These are phyloP conservation scores for Boletus sp. DNA, from an alignment of 768 basidiomycete genomes.

Conservation along the genomic window DNA sequence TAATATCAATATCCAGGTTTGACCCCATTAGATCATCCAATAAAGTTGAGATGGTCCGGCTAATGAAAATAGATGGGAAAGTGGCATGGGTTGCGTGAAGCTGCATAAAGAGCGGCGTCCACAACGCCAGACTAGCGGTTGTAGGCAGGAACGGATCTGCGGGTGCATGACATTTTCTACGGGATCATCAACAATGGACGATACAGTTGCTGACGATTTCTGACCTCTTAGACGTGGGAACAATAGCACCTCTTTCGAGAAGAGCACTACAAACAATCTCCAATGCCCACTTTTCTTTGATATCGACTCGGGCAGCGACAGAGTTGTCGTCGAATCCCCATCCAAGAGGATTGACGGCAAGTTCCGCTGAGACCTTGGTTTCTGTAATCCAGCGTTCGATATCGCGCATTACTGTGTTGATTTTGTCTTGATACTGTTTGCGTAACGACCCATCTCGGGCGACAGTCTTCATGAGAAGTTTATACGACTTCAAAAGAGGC, in stretches of 20 bases:
- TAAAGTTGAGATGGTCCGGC: constrained; percentile 41
- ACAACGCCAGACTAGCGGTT: constrained; percentile 51
- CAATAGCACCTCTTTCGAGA: constrained; percentile 66
- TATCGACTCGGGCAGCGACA: constrained; percentile 39
- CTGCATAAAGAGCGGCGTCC: constrained; percentile 62
- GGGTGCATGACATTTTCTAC: constrained; percentile 54
- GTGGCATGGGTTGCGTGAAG: constrained; percentile 53
- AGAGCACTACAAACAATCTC: constrained; percentile 66
- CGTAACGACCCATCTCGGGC: constrained; percentile 63
- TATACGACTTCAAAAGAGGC: constrained; percentile 74
- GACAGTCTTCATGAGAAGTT: constrained; percentile 57
- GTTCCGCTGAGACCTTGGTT: constrained; percentile 57
- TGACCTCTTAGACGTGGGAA: constrained; percentile 84
- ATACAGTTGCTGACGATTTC: constrained; percentile 13
- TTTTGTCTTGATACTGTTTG: constrained; percentile 46
- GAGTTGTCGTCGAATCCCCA: constrained; percentile 39
- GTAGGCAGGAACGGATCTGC: constrained; percentile 48
- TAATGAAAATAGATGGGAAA: constrained; percentile 49
- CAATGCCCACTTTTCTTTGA: constrained; percentile 63
- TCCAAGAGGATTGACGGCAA: constrained; percentile 42
- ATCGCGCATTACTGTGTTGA: constrained; percentile 51
- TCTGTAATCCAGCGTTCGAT: constrained; percentile 81
- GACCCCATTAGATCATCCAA: constrained; percentile 17
- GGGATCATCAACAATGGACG: constrained; percentile 1
- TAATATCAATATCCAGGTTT: constrained; percentile 11